Evolutionary conservation across 768 basidiomycete genomes (phyloP), one percentile per base, ranked within the genome.

Genomic region (Russula brevipes): DNA sequence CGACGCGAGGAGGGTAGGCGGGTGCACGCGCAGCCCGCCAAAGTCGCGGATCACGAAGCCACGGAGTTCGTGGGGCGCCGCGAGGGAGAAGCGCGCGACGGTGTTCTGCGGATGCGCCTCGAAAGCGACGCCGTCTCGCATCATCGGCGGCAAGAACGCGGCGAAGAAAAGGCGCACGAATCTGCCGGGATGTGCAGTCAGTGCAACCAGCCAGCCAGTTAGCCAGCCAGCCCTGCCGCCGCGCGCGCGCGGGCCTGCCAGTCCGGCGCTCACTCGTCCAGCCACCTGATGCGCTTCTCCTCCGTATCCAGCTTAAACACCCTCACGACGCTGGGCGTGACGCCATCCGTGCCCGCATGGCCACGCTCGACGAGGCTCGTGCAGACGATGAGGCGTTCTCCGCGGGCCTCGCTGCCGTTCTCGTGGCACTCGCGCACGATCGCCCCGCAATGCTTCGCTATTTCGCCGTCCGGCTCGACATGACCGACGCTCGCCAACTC

Each of bases 41-140:
- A 83, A 83, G 63, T 85, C 84, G 31, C 83, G 79, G 36, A 85
- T 77, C 63, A 83, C 76, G 71, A 85, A 84, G 0, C 82, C 83
- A 41, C 76, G 78, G 3, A 84, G 69, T 55, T 80, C 78, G 57
- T 80, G 80, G 4, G 82, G 65, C 12, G 54, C 79, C 31, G 73
- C 62, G 4, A 80, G 65, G 61, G 81, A 78, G 64, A 83, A 84
- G 1, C 82, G 78, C 6, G 82, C 82, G 8, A 85, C 73, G 62
- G 82, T 83, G 64, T 85, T 84, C 70, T 85, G 84, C 1, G 81
- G 81, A 68, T 85, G 84, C 54, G 78, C 81, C 69, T 85, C 82
- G 66, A 85, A 84, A 1, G 80, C 82, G 4, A 85, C 82, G 7
- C 83, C 82, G 61, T 85, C 81, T 57, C 77, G 67, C 4, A 85